Evolutionary conservation across 352 stramenopile species (phyloP), one percentile per base, ranked within the genome.

Genomic region (Phytopythium oedochilum): DNA sequence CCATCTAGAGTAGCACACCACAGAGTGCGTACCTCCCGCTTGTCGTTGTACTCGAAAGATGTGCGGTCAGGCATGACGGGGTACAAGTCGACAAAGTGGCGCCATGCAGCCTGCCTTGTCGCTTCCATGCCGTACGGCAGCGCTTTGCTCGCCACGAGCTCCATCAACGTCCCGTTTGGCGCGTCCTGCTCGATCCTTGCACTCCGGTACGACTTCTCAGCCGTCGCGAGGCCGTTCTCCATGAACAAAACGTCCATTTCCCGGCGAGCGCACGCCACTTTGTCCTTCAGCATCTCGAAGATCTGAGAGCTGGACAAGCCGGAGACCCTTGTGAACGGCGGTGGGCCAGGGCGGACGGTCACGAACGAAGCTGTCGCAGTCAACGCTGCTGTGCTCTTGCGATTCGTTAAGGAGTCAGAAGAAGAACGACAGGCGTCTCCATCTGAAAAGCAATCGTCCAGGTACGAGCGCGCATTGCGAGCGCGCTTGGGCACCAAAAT

Each of bases 401-500:
- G 29, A 5, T 32, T 32, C 29, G 15, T 60, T 43, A n/a, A 29
- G 34, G 26, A 61, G n/a, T n/a, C n/a, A n/a, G n/a, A n/a, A n/a
- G n/a, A n/a, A n/a, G n/a, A n/a, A n/a, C n/a, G n/a, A n/a, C n/a
- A n/a, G n/a, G 56, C 10, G 64, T 52, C 25, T 64, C 49, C 3
- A 11, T 9, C 25, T 14, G 15, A 2, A 20, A 25, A 26, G 12
- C 17, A 46, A 8, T 20, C 40, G 3, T 11, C 29, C 20, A 32
- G 7, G 14, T 23, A 7, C 1, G 38, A 34, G 22, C 12, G 17
- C 26, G 15, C 43, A n/a, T 35, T 38, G 29, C 20, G 18, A 38
- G 39, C 17, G 11, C 73, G 72, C 38, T 86, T 83, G 15, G 66
- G 34, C 11, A 28, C 75, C 32, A 88, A 48, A 57, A 86, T 77